Evolutionary conservation across 768 basidiomycete species (phyloP), one percentile per base, ranked within the genome.

Genomic region (Pulveroboletus frians): DNA sequence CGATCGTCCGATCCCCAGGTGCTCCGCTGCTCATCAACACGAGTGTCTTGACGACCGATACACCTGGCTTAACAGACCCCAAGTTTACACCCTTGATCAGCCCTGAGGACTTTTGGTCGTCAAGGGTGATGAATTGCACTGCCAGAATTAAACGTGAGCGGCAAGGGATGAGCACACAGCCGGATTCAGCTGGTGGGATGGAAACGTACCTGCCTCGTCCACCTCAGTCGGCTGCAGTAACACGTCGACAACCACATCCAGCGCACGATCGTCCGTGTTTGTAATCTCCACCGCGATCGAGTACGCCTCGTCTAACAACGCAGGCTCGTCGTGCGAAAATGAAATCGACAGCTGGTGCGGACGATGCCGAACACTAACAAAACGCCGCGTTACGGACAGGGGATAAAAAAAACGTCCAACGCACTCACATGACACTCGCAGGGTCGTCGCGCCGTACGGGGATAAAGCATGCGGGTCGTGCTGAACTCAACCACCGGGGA

Each of bases 281-380:
- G 70, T 78, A 13, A 95, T 74, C 39, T 80, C 73, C 36, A 97
- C 71, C 10, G 64, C 62, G 56, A 97, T 84, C 0, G 87, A 83
- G 59, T 87, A 89, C 39, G 78, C 75, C 64, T 96, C 94, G 53
- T 88, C 84, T 31, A 95, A 66, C 63, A 85, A 88, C 1, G 90
- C 91, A 0, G 88, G 86, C 2, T 76, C 65, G 0, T 76, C 69
- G 49, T 92, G 84, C 1, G 72, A 64, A 39, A 93, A 62, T 0
- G 72, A 69, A 17, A 89, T 69, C 4, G 67, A 57, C 4, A 95
- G 58, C 0, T 67, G 65, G 52, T 89, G 88, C 0, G 82, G 75
- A 18, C 78, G 78, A 53, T 84, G 76, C 42, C 76, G 80, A 36
- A 88, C 76, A 18, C 85, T 88, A 32, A 34, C 37, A 49, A 42